Evolutionary conservation across 129 eudicot species (phyloP).

Genomic region (Ambrosia artemisiifolia): DNA sequence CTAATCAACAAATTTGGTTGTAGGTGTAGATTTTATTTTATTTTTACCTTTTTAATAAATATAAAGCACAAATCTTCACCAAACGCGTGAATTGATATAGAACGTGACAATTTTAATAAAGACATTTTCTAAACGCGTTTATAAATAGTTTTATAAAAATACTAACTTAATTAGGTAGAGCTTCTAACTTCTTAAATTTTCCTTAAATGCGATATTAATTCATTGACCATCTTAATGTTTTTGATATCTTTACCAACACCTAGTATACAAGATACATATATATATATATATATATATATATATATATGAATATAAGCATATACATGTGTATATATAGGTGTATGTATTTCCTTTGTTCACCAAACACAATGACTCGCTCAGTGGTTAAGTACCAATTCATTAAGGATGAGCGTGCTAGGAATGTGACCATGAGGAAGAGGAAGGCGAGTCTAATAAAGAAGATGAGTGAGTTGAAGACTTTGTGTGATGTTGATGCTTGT

Average conservation of each 20-base stretch:
- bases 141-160: not conserved
- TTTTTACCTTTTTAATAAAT: not conserved
- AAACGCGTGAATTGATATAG: slow-evolving; percentile 6
- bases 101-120: not conserved
- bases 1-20: not conserved
- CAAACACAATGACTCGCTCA: slow-evolving; percentile 31
- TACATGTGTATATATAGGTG: slow-evolving; percentile 5
- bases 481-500: slow-evolving; percentile 29
- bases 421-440: slow-evolving; percentile 12
- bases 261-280: not conserved
- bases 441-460: slow-evolving; percentile 18
- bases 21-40: not conserved
- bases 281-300: no score
- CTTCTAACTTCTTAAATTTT: slow-evolving; percentile 10
- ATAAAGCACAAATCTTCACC: not conserved
- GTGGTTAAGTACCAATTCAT: slow-evolving; percentile 18
- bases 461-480: slow-evolving; percentile 6
- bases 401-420: slow-evolving; percentile 8
- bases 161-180: slow-evolving; percentile 10
- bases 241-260: slow-evolving; percentile 1
- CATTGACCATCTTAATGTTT: slow-evolving; percentile 15
- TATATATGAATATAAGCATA: not conserved
- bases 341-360: not conserved
- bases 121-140: slow-evolving; percentile 8
- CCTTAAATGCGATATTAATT: slow-evolving; percentile 17